Conservation (phyloP, 371 early-diverging fungal genomes). For the Zychaea mexicana region DNA sequence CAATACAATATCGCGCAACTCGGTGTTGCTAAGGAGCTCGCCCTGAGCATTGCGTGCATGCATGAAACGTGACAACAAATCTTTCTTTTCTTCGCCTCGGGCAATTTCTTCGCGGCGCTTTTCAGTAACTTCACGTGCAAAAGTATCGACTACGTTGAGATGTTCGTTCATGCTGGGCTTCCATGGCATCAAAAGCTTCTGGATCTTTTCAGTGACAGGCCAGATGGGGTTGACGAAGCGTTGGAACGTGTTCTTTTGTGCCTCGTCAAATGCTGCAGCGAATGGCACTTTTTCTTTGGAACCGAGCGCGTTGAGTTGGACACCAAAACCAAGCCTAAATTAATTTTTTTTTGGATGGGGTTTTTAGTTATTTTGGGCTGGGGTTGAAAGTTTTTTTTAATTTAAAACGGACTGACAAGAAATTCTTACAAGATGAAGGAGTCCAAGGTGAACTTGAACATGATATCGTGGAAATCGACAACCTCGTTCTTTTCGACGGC, state of each 20-base stretch:
- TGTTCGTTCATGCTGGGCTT: constrained; percentile 38
- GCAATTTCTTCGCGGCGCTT: constrained; percentile 33
- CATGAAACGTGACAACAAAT: constrained; percentile 66
- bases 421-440: constrained; percentile 48
- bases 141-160: constrained; percentile 43
- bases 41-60: constrained; percentile 56
- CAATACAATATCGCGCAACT: constrained; percentile 62
- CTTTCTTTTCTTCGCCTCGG: constrained; percentile 32
- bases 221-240: constrained; percentile 51
- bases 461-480: constrained; percentile 42
- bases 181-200: constrained; percentile 16
- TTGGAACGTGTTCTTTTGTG: constrained; percentile 38
- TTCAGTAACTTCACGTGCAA: constrained; percentile 48
- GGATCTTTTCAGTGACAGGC: constrained; percentile 25
- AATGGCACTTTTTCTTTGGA: constrained; percentile 43
- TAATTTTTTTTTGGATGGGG: not conserved
- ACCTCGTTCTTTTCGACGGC: constrained; percentile 28
- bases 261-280: constrained; percentile 59
- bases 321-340: constrained; percentile 49
- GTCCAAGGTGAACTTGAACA: constrained; percentile 53
- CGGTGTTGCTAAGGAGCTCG: constrained; percentile 43
- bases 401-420: not conserved
- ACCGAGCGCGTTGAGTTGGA: constrained; percentile 34
- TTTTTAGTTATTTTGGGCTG: not conserved
- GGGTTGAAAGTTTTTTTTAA: not conserved